Conservation (phyloP, 2,329 filamentous ascomycete genomes). For the Dactylellina drechsleri region DNA sequence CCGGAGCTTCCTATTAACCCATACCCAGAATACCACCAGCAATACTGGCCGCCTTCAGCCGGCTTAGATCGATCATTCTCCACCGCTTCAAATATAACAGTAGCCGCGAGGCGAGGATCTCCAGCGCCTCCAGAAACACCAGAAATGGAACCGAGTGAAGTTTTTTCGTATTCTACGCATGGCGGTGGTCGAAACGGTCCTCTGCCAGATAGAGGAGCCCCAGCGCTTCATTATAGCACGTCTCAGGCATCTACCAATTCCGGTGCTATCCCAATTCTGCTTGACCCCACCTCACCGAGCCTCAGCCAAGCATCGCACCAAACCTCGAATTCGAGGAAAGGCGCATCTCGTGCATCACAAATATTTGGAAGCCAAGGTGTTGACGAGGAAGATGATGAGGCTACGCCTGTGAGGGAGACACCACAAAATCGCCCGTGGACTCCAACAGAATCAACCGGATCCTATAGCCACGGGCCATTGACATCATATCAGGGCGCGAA, state of each 20-base stretch:
- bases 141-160: conserved; percentile 75
- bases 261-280: conserved; percentile 49
- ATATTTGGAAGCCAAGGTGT: conserved; percentile 48
- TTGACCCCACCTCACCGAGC: conserved; percentile 49
- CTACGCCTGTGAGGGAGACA: conserved; percentile 45
- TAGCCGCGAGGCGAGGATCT: conserved; percentile 87
- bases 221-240: conserved; percentile 73
- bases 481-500: conserved; percentile 89
- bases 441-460: conserved; percentile 87
- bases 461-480: conserved; percentile 86
- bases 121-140: conserved; percentile 95
- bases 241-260: conserved; percentile 61
- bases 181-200: conserved; percentile 73
- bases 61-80: conserved; percentile 74
- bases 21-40: conserved; percentile 69
- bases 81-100: conserved; percentile 92
- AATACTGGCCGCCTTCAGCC: conserved; percentile 70
- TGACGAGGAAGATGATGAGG: conserved; percentile 49
- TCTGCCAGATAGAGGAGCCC: conserved; percentile 78
- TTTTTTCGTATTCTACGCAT: conserved; percentile 83
- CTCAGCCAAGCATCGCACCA: conserved; percentile 33
- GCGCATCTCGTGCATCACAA: conserved; percentile 46
- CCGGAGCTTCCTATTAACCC: conserved; percentile 55
- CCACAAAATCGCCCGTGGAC: conserved; percentile 80
- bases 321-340: conserved; percentile 34